Conservation (phyloP, 1,139 yeast species). For the Kodamaea alishanica region DNA sequence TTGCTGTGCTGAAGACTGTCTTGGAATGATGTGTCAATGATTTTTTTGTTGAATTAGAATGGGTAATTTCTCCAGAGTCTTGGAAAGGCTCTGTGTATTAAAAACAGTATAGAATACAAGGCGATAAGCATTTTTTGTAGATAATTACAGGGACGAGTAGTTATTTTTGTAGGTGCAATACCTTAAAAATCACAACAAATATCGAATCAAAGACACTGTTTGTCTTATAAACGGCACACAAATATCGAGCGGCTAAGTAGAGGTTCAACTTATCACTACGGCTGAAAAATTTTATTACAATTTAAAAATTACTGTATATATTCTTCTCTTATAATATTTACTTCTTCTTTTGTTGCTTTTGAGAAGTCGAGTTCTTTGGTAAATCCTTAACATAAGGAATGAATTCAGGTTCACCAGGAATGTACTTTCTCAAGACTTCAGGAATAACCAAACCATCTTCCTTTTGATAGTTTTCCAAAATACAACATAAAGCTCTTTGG, state of each 20-base stretch:
- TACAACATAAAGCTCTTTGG: constrained; percentile 95
- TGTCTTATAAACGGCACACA: no score
- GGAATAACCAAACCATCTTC: constrained; percentile 93
- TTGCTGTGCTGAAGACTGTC: constrained; percentile 42
- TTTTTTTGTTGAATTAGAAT: no score
- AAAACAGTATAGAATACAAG: no score
- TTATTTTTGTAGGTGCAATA: no score
- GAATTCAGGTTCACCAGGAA: constrained; percentile 98
- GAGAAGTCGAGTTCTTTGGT: constrained; percentile 90
- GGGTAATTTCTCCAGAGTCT: no score
- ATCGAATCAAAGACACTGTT: no score
- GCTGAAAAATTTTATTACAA: background rate
- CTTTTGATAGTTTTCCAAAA: constrained; percentile 95
- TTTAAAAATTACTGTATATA: background rate
- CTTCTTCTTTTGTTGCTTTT: constrained; percentile 49
- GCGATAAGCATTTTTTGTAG: no score
- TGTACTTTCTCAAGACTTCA: constrained; percentile 89
- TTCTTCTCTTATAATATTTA: background rate
- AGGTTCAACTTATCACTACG: background rate
- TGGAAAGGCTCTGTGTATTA: no score
- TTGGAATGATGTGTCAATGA: constrained; percentile 15
- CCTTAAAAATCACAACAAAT: no score
- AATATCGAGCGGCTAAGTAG: no score
- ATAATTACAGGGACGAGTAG: no score
- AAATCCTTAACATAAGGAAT: constrained; percentile 85